Conservation (phyloP, 306 rosid species). For the Trifolium pratense region DNA sequence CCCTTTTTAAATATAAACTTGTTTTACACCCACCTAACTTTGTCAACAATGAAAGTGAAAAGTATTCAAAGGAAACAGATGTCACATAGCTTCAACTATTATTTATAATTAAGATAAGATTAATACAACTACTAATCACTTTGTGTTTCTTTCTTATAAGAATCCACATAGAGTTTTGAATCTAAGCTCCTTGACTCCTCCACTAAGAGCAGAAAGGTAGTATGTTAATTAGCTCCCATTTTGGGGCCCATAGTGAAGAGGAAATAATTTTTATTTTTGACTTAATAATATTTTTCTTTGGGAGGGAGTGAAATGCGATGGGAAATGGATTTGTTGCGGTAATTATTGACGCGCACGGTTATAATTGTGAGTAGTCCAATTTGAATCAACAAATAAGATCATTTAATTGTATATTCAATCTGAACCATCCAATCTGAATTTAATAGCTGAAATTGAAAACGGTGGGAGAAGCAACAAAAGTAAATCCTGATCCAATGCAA, state of each 20-base stretch:
- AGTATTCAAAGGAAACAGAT: slow-evolving; percentile 40
- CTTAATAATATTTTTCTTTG: too few relatives aligned
- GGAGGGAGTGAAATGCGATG: too few relatives aligned
- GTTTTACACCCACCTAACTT: slow-evolving; percentile 35
- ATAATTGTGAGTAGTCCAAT: too few relatives aligned
- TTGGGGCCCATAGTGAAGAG: slow-evolving; percentile 53
- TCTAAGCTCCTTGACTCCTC: slow-evolving; percentile 76
- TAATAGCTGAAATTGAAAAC: too few relatives aligned
- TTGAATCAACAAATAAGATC: too few relatives aligned
- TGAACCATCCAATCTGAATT: too few relatives aligned
- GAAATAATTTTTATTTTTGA: too few relatives aligned
- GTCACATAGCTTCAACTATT: slow-evolving; percentile 36
- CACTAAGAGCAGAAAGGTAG: slow-evolving; percentile 61
- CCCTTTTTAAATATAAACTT: slow-evolving; percentile 22
- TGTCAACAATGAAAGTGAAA: slow-evolving; percentile 20
- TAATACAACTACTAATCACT: slow-evolving; percentile 31
- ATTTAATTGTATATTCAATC: too few relatives aligned
- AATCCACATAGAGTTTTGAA: slow-evolving; percentile 58
- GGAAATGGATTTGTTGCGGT: too few relatives aligned
- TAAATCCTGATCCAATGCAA: too few relatives aligned
- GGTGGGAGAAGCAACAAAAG: too few relatives aligned
- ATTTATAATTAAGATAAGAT: slow-evolving; percentile 31
- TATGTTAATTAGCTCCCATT: slow-evolving; percentile 45
- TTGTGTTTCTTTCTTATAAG: slow-evolving; percentile 47
- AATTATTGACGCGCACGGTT: too few relatives aligned